phyloP scores from a whole-genome alignment of 2,329 filamentous ascomycete species.

The Simplicillium sp. region DNA sequence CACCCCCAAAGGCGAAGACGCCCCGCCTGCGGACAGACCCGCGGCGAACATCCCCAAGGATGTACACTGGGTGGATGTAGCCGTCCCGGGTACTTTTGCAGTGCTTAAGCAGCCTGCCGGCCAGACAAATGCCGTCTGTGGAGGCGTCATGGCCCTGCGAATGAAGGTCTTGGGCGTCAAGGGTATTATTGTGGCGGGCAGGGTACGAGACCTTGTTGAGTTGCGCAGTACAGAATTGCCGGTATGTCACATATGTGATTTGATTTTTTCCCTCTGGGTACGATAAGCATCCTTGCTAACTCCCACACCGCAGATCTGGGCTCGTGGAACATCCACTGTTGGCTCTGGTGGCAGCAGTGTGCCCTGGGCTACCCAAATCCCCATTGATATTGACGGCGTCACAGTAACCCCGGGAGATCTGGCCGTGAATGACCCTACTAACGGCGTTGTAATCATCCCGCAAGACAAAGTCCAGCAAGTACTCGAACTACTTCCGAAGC shows the following conservation, averaged over 20 bases:
- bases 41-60: constrained; percentile 43
- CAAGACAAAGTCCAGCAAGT: constrained; percentile 48
- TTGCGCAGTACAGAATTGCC: constrained; percentile 45
- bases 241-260: constrained; percentile 27
- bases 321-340: constrained; percentile 45
- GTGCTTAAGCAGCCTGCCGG: constrained; percentile 56
- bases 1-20: constrained; percentile 40
- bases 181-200: constrained; percentile 57
- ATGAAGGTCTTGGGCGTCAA: constrained; percentile 53
- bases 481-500: constrained; percentile 46
- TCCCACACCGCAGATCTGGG: constrained; percentile 36
- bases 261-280: not conserved
- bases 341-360: constrained; percentile 46
- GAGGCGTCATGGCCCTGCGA: constrained; percentile 66
- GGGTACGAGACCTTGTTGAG: constrained; percentile 57
- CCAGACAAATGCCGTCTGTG: constrained; percentile 62
- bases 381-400: constrained; percentile 32
- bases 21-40: constrained; percentile 14
- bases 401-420: constrained; percentile 49
- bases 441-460: constrained; percentile 62
- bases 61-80: constrained; percentile 61
- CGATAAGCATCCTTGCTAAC: constrained; percentile 6
- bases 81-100: constrained; percentile 49
- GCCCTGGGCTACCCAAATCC: constrained; percentile 42
- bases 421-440: constrained; percentile 58